phyloP scores from a whole-genome alignment of 164 flowering plant species.

The Stephania japonica region DNA sequence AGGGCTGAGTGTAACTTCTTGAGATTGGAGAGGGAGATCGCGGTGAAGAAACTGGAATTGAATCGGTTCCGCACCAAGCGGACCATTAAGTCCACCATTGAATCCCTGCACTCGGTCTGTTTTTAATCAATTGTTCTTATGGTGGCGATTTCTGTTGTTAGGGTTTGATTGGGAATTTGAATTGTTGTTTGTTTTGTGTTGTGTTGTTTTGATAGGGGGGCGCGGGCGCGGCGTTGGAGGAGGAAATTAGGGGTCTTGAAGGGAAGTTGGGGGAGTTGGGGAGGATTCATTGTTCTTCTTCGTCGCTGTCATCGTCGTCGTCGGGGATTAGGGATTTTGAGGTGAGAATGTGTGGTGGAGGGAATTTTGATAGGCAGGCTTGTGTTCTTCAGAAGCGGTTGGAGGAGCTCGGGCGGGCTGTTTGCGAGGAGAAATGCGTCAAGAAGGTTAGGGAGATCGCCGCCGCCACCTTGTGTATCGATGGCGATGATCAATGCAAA shows the following conservation, averaged over 20 bases:
- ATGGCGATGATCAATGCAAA: slow-evolving; percentile 22
- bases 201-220: slow-evolving; percentile 35
- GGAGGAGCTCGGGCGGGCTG: slow-evolving; percentile 33
- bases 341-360: slow-evolving; percentile 29
- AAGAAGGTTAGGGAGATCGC: slow-evolving; percentile 49
- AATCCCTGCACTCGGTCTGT: slow-evolving; percentile 50
- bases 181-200: background rate
- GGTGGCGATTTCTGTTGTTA: background rate
- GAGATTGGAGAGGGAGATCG: slow-evolving; percentile 73
- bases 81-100: slow-evolving; percentile 46
- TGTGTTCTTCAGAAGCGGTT: slow-evolving; percentile 40
- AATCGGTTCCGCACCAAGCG: slow-evolving; percentile 40
- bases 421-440: slow-evolving; percentile 29
- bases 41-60: slow-evolving; percentile 57
- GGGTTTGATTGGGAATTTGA: background rate
- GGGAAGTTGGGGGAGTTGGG: slow-evolving; percentile 47
- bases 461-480: slow-evolving; percentile 37
- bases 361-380: slow-evolving; percentile 54
- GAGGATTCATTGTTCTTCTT: slow-evolving; percentile 15
- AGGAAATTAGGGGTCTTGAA: slow-evolving; percentile 49
- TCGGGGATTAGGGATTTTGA: slow-evolving; percentile 26
- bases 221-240: slow-evolving; percentile 34
- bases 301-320: background rate
- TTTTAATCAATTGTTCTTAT: background rate
- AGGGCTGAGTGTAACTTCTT: slow-evolving; percentile 79